Base-by-base conservation (phyloP, 2,329 filamentous ascomycete species). In the Fusarium sp. region DNA sequence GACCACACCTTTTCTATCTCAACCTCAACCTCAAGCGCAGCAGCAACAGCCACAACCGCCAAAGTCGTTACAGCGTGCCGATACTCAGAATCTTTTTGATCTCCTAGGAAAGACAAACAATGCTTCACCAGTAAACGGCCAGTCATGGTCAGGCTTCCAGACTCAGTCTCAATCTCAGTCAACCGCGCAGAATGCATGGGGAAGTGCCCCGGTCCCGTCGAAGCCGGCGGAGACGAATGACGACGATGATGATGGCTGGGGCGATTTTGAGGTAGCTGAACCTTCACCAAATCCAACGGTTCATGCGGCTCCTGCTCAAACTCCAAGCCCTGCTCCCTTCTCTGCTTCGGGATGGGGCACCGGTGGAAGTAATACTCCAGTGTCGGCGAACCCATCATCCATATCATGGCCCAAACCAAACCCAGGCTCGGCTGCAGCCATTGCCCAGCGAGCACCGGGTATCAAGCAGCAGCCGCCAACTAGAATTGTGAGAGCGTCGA, bases 161-260 rank as follows among this genome's bases (percentile, higher is more conserved):
- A 39, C 67, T n/a, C 77, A 77, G 39, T 41, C 67, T n/a, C 77
- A 74, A 34, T 39, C 67, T 34, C 74, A 77, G 58, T 41, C 72
- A 16, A 65, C 44, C 37, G 51, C 46, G 19, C 53, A 71, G 48
- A 65, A 55, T 48, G 49, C 57, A 26, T 77, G 74, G 75, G 50
- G 61, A 45, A 58, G 19, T 31, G 43, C 56, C n/a, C 46, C 59
- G 23, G 49, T 57, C 28, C 71, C 67, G 43, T 62, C 67, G 30
- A 65, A 67, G 57, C 57, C 67, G 59, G 28, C 66, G 50, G 60
- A 67, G 51, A 51, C 74, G 37, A 74, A 65, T 23, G 79, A 81
- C 8, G 86, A 86, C 5, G 86, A 89, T 10, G 88, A 90, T 57
- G 88, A 90, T 73, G 87, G 84, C 28, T 91, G 90, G 86, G 90